phyloP scores from a whole-genome alignment of 2,329 filamentous ascomycete species.

The Akanthomyces muscarius region DNA sequence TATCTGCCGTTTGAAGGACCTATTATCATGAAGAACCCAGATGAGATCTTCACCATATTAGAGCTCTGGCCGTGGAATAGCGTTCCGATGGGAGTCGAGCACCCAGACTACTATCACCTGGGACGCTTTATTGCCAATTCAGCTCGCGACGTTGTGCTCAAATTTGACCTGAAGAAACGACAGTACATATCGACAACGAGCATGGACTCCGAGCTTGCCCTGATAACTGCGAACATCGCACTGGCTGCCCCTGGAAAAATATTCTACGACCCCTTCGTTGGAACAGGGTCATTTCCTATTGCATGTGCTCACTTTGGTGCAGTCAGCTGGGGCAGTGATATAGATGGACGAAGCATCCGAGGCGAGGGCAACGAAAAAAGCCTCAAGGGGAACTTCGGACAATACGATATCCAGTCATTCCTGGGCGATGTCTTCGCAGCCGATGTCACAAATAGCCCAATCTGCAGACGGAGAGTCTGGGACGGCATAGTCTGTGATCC shows the following conservation, averaged over 20 bases:
- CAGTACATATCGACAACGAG: slow-evolving; percentile 93
- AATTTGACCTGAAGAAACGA: slow-evolving; percentile 88
- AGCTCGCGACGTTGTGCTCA: slow-evolving; percentile 62
- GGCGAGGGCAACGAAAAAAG: slow-evolving; percentile 58
- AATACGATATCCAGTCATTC: slow-evolving; percentile 65
- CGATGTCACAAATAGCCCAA: slow-evolving; percentile 82
- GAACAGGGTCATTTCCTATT: slow-evolving; percentile 88
- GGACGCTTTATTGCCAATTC: slow-evolving; percentile 67
- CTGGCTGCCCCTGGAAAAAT: slow-evolving; percentile 77
- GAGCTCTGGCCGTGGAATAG: slow-evolving; percentile 69
- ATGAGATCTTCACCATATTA: slow-evolving; percentile 73
- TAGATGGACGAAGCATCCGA: slow-evolving; percentile 84
- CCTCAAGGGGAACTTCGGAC: slow-evolving; percentile 69
- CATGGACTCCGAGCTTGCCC: slow-evolving; percentile 91
- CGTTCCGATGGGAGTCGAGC: slow-evolving; percentile 42
- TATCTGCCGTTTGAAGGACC: slow-evolving; percentile 76
- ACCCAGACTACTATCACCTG: slow-evolving; percentile 61
- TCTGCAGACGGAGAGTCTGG: slow-evolving; percentile 60
- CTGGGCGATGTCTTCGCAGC: slow-evolving; percentile 79
- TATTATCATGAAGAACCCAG: slow-evolving; percentile 70
- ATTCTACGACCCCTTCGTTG: slow-evolving; percentile 93
- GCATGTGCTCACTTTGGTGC: slow-evolving; percentile 90
- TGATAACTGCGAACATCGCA: slow-evolving; percentile 89
- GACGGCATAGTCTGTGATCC: slow-evolving; percentile 95
- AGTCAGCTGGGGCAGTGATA: slow-evolving; percentile 79